phyloP scores from a whole-genome alignment of 139 green algal species.

The Desmodesmus armatus region DNA sequence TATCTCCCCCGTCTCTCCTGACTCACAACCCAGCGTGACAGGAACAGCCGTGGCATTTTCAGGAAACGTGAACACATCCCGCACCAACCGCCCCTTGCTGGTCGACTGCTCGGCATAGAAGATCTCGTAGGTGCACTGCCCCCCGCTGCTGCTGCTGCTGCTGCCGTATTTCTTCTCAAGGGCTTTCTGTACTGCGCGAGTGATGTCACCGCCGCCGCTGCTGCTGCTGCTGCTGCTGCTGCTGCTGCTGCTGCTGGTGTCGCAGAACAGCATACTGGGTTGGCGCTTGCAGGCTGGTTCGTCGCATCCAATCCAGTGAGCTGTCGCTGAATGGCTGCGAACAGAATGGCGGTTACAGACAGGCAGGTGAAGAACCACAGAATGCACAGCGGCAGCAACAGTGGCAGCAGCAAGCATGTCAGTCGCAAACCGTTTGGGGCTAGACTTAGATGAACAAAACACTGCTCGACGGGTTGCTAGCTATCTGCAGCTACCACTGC shows the following conservation, averaged over 20 bases:
- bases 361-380: not conserved
- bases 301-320: slow-evolving; percentile 8
- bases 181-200: too few relatives aligned
- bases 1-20: slow-evolving; percentile 89
- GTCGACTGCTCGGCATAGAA: slow-evolving; percentile 29
- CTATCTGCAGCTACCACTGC: not conserved
- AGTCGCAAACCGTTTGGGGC: not conserved
- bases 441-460: not conserved
- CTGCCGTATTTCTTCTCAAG: too few relatives aligned
- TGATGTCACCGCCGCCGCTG: not conserved
- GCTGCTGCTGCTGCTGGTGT: not conserved
- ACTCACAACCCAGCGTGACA: not conserved
- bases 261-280: not conserved
- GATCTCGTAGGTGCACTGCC: slow-evolving; percentile 7
- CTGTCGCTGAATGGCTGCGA: not conserved
- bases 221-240: not conserved
- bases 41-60: not conserved
- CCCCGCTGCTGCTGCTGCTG: not conserved
- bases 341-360: too few relatives aligned
- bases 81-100: slow-evolving; percentile 26
- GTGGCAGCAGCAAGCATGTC: not conserved
- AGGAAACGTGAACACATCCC: too few relatives aligned
- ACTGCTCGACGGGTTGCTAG: not conserved
- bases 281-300: not conserved
- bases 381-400: not conserved